phyloP scores from a whole-genome alignment of 352 stramenopile genomes.

The Thraustochytrium sp. region DNA sequence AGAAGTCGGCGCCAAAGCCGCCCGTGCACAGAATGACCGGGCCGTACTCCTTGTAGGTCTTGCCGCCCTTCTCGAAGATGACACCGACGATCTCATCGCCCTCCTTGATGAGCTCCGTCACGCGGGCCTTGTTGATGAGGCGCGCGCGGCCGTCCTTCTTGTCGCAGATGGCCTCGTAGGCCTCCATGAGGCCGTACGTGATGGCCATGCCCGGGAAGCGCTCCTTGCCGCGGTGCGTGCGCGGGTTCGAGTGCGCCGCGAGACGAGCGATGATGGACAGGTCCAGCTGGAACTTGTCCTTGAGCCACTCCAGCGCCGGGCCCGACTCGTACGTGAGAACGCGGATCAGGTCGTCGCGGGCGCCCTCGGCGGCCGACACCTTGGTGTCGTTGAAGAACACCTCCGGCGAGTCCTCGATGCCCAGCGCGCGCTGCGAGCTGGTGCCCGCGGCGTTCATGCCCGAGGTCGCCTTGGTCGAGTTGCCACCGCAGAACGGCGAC shows the following conservation, averaged over 20 bases:
- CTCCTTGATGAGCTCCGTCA: conserved; percentile 42
- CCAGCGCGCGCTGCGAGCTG: conserved; percentile 11
- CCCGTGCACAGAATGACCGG: conserved; percentile 34
- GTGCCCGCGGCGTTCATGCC: conserved; percentile 73
- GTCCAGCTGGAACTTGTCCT: conserved; percentile 38
- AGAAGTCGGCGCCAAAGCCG: conserved; percentile 43
- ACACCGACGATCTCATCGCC: conserved; percentile 18
- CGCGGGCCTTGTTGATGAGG: conserved; percentile 43
- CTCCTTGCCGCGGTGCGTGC: conserved; percentile 44
- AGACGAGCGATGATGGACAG: conserved; percentile 39
- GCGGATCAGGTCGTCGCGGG: conserved; percentile 33
- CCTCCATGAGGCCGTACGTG: conserved; percentile 46
- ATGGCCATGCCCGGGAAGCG: conserved; percentile 45
- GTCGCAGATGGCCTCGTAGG: conserved; percentile 30
- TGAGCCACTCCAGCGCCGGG: conserved; percentile 42
- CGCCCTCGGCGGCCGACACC: conserved; percentile 35
- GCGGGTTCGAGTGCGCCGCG: conserved; percentile 26
- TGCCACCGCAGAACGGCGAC: conserved; percentile 71
- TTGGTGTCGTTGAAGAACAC: conserved; percentile 42
- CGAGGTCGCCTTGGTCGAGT: conserved; percentile 78
- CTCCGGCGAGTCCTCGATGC: conserved; percentile 31
- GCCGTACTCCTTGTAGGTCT: conserved; percentile 46
- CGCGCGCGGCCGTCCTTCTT: not conserved
- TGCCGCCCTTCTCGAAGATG: conserved; percentile 42
- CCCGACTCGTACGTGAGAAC: conserved; percentile 40